phyloP scores from a whole-genome alignment of 2,329 filamentous ascomycete genomes.

The Fusarium camptoceras region DNA sequence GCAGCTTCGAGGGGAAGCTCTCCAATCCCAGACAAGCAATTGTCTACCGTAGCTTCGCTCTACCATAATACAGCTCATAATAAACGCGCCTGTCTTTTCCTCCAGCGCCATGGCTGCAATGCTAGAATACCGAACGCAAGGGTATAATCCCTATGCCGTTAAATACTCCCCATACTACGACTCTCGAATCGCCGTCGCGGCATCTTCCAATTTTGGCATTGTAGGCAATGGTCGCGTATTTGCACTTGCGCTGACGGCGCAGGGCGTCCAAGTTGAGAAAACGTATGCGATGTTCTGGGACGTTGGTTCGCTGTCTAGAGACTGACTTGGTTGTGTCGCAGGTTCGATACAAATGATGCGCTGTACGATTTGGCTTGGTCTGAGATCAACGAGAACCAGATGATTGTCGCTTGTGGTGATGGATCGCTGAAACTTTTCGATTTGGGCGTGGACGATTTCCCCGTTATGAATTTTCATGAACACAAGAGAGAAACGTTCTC shows the following conservation, averaged over 20 bases:
- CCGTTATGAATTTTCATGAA: conserved; percentile 91
- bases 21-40: conserved; percentile 13
- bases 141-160: conserved; percentile 95
- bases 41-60: conserved; percentile 15
- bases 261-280: conserved; percentile 87
- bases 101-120: conserved; percentile 67
- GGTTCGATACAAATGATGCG: conserved; percentile 96
- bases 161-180: conserved; percentile 99
- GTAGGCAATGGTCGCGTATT: conserved; percentile 95
- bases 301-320: not conserved
- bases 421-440: conserved; percentile 96
- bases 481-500: conserved; percentile 94
- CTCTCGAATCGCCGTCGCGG: conserved; percentile 88
- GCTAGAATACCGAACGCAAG: conserved; percentile 93
- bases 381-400: conserved; percentile 94
- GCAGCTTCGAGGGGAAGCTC: conserved; percentile 23
- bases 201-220: conserved; percentile 95
- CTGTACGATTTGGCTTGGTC: conserved; percentile 97
- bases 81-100: conserved; percentile 35
- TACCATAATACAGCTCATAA: conserved; percentile 26
- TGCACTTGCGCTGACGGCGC: conserved; percentile 82
- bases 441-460: conserved; percentile 82
- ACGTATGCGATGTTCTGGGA: conserved; percentile 63
- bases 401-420: conserved; percentile 89
- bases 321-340: conserved; percentile 50